A percentile compares a stretch with the other conserved stretches of the same genome.
phyloP scores from a whole-genome alignment of 768 basidiomycete genomes.

The Russula sp. region DNA sequence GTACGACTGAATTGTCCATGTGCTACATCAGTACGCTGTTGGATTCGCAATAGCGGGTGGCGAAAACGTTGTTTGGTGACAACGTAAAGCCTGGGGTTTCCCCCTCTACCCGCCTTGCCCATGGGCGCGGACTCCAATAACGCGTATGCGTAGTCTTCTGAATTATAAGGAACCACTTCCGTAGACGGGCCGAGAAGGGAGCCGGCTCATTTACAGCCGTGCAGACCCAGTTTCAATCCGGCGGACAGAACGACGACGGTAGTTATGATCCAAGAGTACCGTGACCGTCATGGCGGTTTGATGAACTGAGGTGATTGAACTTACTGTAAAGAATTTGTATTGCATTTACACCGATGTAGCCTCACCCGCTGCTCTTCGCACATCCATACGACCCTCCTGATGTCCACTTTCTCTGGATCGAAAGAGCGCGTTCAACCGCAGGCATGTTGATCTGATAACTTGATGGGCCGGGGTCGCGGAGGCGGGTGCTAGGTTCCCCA shows the following conservation, averaged over 20 bases:
- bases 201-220: not conserved
- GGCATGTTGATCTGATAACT: constrained; percentile 7
- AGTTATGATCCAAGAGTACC: not conserved
- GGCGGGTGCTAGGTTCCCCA: not conserved
- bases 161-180: not conserved
- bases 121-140: not conserved
- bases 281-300: not conserved
- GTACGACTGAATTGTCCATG: no score
- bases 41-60: not conserved
- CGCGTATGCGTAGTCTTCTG: not conserved
- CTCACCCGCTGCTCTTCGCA: not conserved
- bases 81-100: not conserved
- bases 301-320: not conserved
- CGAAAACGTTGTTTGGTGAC: not conserved
- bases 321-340: not conserved
- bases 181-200: not conserved
- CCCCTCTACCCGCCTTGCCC: no score
- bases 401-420: not conserved
- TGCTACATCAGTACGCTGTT: not conserved
- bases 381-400: not conserved
- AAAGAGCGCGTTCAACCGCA: constrained; percentile 9
- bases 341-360: not conserved
- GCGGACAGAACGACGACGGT: not conserved
- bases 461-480: not conserved
- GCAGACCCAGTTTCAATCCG: not conserved